A percentile compares a stretch with the other conserved stretches of the same genome.
Conservation (phyloP, 2,329 filamentous ascomycete species). For the Penicillium vulpinum region DNA sequence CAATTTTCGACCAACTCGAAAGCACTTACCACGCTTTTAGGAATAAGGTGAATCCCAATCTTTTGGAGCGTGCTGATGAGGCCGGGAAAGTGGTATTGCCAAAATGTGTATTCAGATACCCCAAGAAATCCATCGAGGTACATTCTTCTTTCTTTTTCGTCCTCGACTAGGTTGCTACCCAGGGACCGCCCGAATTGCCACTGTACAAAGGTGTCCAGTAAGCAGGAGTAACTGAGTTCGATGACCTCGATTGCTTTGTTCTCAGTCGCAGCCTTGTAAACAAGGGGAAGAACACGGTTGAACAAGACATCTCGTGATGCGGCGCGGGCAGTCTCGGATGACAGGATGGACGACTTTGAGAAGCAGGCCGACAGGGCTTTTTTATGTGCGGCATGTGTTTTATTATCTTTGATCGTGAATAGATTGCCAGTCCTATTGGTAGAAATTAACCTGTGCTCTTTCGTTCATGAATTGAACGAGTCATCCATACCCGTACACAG, state of each 20-base stretch:
- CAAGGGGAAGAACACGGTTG: not conserved
- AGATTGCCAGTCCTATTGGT: not conserved
- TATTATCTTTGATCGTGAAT: not conserved
- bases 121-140: not conserved
- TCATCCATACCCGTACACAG: not conserved
- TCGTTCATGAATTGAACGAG: no score
- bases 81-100: not conserved
- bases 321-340: not conserved
- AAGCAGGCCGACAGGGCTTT: not conserved
- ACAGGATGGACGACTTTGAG: not conserved
- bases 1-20: not conserved
- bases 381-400: not conserved
- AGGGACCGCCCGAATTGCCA: not conserved
- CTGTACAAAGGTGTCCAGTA: not conserved
- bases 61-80: not conserved
- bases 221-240: not conserved
- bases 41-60: not conserved
- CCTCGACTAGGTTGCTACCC: not conserved
- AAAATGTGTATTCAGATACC: not conserved
- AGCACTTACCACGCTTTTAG: not conserved
- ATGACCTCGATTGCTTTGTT: not conserved
- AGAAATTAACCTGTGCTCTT: not conserved
- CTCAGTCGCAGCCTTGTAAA: not conserved
- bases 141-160: not conserved
- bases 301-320: not conserved